Base-by-base conservation (phyloP, 768 basidiomycete genomes). In the Calocera cornea region DNA sequence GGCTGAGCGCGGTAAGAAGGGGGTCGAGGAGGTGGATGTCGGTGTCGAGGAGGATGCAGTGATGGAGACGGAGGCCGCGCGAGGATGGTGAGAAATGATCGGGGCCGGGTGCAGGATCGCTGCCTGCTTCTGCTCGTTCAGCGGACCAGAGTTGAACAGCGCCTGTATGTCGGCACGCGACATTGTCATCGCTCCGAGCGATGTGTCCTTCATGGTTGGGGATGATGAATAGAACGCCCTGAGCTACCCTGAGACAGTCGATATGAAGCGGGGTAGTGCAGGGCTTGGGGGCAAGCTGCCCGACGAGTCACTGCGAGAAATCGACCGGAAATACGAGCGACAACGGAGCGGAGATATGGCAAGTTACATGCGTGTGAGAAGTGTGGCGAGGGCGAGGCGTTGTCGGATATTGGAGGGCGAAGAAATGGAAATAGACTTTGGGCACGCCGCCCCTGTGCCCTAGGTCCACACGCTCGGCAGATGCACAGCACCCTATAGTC, bases 81-180 rank as follows among this genome's bases (percentile, higher is more conserved):
- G 54, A 8, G 54, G 31, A 60, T 60, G 54, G 16, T 60, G 54
- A 16, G 54, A 50, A 8, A 27, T 10, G 54, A 33, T 10, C 31
- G 11, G 54, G 31, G 14, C 12, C 22, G 14, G 27, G 10, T 33
- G 54, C 16, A 60, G 27, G 44, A 47, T 47, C 44, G 44, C 44
- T 19, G 44, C 44, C 24, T 47, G 44, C 44, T 47, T 47, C 44
- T 47, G 44, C 19, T 60, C 54, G 31, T 60, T 60, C 27, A 60
- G 54, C 31, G 54, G 54, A 5, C 54, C 54, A 14, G 54, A 60
- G 33, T 68, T 68, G 64, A 68, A 68, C 29, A 68, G 64, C 24
- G 67, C 67, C 47, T 64, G 64, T 27, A 64, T 64, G 65, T 68
- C 67, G 41, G 65, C 65, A 1, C 67, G 67, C 11, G 67, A 33